Percentiles rank a stretch among this genome's conserved stretches.
These are phyloP conservation scores for Senna siamea DNA, from an alignment of 306 rosid genomes.

Conservation along the genomic window DNA sequence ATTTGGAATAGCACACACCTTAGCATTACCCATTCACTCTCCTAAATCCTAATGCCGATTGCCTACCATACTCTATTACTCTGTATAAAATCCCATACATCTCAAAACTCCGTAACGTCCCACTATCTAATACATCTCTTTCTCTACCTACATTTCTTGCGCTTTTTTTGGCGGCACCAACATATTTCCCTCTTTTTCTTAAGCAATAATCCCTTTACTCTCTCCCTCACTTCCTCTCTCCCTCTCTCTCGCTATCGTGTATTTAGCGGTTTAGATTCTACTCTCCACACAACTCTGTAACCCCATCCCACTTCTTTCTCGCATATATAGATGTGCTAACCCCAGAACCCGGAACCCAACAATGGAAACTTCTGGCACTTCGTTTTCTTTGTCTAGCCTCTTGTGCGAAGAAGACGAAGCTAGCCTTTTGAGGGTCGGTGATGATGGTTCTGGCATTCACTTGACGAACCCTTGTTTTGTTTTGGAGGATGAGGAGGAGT, in stretches of 20 bases:
- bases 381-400: constrained; percentile 56
- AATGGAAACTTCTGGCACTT: constrained; percentile 58
- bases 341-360: background rate
- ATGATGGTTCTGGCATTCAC: constrained; percentile 31
- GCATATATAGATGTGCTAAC: constrained; percentile 26
- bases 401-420: constrained; percentile 65
- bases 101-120: background rate
- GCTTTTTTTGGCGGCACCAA: constrained; percentile 26
- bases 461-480: constrained; percentile 35
- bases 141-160: background rate
- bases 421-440: constrained; percentile 46
- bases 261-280: constrained; percentile 37
- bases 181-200: background rate
- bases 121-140: background rate
- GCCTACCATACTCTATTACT: background rate
- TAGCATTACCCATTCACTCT: background rate
- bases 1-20: constrained; percentile 27
- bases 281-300: no score
- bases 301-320: background rate
- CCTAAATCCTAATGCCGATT: no score
- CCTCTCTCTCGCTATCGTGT: constrained; percentile 7
- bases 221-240: background rate
- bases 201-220: background rate
- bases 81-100: background rate
- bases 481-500: constrained; percentile 65